Base-by-base conservation (phyloP, 257 asterid genomes). In the Vinca minor region DNA sequence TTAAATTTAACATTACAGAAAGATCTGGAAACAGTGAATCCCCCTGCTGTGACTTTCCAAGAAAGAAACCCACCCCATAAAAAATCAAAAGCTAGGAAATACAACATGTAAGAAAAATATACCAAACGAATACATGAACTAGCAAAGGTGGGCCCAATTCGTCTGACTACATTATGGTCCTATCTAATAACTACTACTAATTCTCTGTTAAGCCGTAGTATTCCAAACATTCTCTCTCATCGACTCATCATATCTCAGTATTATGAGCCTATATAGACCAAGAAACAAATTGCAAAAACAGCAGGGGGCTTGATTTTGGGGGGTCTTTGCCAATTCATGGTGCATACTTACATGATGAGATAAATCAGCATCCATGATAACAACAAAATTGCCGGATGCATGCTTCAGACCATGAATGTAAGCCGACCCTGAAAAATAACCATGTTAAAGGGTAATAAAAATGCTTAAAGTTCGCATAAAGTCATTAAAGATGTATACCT, bases 291-390 rank as follows among this genome's bases (percentile, higher is more conserved):
- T 50, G 32, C 32, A 50, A 56, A 15, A 31, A 52, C 13, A 12
- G 34, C 34, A 28, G 39, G 62, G 31, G 41, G 4, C 1, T 2
- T 0, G 29, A n/a, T n/a, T n/a, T n/a, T n/a, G 58, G 12, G 44
- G 32, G 13, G 45, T 12, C 41, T 34, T 17, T 31, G 21, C 39
- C 38, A 68, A 64, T 58, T 65, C 60, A 54, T 34, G 49, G 58
- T 2, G 67, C 21, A 63, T 63, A 82, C 98, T 79, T 80, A 89
- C 98, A 82, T 89, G 97, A 79, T 93, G 99, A 4, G 99, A 93
- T 52, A 93, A 81, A 76, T 93, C 99, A 34, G 99, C 99, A 77
- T 93, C 99, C 99, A 93, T 93, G 63, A 93, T 93, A 59, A 93
- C 95, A 53, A 89, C 91, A 77, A 84, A 93, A 69, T 85, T 79